phyloP scores from a whole-genome alignment of 169 alveolate genomes.

The Plasmodium gonderi region DNA sequence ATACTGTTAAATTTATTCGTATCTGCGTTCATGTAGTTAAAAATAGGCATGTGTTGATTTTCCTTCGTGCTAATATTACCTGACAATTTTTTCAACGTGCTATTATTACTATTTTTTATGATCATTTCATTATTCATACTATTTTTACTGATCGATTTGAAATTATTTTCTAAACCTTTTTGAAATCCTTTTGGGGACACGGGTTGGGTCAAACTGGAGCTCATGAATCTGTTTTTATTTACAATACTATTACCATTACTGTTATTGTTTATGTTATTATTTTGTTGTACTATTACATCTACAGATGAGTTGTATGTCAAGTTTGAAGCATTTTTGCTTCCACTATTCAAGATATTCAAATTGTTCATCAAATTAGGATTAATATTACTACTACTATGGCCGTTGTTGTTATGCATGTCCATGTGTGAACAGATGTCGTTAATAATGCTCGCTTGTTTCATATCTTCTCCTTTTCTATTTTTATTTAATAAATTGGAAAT shows the following conservation, averaged over 20 bases:
- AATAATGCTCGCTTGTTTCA: neutral
- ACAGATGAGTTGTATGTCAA: neutral
- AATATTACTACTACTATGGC: neutral
- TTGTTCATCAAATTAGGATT: neutral
- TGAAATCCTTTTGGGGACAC: slow-evolving; percentile 18
- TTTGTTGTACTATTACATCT: neutral
- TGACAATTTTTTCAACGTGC: slow-evolving; percentile 9
- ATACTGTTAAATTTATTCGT: neutral
- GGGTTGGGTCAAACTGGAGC: neutral
- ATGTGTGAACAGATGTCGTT: neutral
- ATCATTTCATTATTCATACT: slow-evolving; percentile 10
- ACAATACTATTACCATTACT: neutral
- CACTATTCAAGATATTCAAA: neutral
- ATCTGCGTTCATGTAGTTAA: slow-evolving; percentile 14
- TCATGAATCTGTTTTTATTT: neutral
- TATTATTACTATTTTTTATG: neutral
- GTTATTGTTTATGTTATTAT: neutral
- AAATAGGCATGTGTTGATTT: slow-evolving; percentile 10
- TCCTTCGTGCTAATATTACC: slow-evolving; percentile 26
- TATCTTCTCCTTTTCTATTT: slow-evolving; percentile 34
- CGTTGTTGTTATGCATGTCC: neutral
- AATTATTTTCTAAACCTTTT: slow-evolving; percentile 16
- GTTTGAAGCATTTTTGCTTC: neutral
- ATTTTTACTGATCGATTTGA: neutral
- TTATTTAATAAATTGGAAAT: slow-evolving; percentile 17